phyloP scores from a whole-genome alignment of 495 filamentous ascomycete species.

The Paragyromitra xinjiangensis region DNA sequence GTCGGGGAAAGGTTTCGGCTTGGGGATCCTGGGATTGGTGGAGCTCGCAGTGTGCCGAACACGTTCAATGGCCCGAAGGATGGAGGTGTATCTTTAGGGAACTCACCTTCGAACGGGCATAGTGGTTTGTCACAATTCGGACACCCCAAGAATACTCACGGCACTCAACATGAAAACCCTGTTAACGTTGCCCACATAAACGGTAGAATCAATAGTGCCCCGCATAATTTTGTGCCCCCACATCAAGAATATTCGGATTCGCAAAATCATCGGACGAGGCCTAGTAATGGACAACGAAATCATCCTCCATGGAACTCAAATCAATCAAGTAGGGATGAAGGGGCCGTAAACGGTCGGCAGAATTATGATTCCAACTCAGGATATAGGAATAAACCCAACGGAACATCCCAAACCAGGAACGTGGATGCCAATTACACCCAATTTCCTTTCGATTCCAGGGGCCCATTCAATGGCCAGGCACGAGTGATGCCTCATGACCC shows the following conservation, averaged over 20 bases:
- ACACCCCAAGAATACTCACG: neutral
- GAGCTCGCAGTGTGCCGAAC: neutral
- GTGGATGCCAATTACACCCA: neutral
- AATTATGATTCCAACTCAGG: neutral
- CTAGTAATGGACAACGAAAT: neutral
- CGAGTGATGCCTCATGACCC: conserved; percentile 42
- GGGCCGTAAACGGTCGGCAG: neutral
- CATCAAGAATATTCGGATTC: neutral
- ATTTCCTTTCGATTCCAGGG: conserved; percentile 5
- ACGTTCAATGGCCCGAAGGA: neutral
- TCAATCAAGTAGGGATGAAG: neutral
- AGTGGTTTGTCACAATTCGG: conserved; percentile 2
- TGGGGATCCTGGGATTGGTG: neutral
- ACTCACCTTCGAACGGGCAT: conserved; percentile 2
- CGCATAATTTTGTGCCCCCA: neutral
- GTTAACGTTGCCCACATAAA: neutral
- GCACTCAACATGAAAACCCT: neutral
- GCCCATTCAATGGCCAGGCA: neutral
- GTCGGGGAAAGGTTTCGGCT: neutral
- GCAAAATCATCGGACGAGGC: neutral
- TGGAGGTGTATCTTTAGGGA: conserved; percentile 28
- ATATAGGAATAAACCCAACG: neutral
- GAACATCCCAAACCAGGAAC: neutral
- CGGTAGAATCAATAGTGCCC: neutral
- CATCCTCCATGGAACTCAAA: neutral